phyloP scores from a whole-genome alignment of 208 protist species.

The Angomonas ambiguus region DNA sequence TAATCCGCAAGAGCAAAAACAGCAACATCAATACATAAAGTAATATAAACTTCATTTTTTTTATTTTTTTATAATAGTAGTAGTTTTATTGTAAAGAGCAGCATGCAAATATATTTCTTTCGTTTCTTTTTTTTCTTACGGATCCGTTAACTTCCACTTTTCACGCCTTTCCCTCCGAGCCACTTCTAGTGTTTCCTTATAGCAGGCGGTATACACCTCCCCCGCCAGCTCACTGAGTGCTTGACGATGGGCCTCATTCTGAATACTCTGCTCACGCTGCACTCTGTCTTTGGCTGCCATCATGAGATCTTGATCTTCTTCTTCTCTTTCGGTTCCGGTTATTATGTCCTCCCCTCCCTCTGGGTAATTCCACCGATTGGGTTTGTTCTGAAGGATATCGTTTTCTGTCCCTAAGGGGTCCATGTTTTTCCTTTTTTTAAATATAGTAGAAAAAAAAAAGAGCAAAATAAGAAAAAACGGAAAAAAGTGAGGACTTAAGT shows the following conservation, averaged over 20 bases:
- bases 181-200: conserved; percentile 28
- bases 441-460: background rate
- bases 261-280: conserved; percentile 30
- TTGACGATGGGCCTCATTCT: conserved; percentile 63
- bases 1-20: no score
- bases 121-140: no score
- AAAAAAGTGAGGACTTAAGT: conserved; percentile 13
- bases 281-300: conserved; percentile 59
- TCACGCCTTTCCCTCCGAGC: background rate
- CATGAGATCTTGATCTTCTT: conserved; percentile 46
- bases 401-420: no score
- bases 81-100: no score
- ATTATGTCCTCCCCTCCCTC: no score
- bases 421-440: no score
- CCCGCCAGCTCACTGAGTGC: conserved; percentile 67
- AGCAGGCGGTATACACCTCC: conserved; percentile 57
- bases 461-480: conserved; percentile 14
- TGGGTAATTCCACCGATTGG: no score
- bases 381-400: no score
- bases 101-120: no score
- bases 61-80: no score
- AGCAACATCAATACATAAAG: no score
- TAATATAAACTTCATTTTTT: no score
- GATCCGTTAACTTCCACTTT: background rate
- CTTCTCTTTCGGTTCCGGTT: background rate